These are phyloP conservation scores for Aristolochia fimbriata DNA, from an alignment of 164 flowering plant genomes.

Conservation along the genomic window DNA sequence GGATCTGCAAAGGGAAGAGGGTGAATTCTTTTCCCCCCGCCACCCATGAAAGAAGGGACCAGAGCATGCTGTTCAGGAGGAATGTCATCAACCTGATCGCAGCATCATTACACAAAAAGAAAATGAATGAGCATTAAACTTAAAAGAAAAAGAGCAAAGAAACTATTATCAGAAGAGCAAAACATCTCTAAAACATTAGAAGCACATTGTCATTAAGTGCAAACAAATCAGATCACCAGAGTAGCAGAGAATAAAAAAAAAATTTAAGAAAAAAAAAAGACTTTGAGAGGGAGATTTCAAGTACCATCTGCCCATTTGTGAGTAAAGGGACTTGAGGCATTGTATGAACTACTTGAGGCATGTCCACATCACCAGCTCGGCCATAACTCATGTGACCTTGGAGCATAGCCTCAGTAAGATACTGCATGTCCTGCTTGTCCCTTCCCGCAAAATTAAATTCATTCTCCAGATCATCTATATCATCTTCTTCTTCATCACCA, in stretches of 20 bases:
- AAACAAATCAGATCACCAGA: neutral
- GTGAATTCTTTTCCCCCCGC: slow-evolving; percentile 40
- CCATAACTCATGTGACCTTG: slow-evolving; percentile 32
- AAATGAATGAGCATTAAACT: neutral
- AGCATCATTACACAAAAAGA: neutral
- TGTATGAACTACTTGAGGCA: slow-evolving; percentile 31
- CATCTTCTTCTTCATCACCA: slow-evolving; percentile 65
- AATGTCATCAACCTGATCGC: slow-evolving; percentile 37
- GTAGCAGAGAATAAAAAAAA: neutral
- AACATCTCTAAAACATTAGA: neutral
- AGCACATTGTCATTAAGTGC: neutral
- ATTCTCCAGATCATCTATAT: slow-evolving; percentile 43
- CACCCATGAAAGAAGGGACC: slow-evolving; percentile 39
- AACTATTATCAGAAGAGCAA: neutral
- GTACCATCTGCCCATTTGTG: slow-evolving; percentile 33
- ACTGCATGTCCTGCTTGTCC: slow-evolving; percentile 25
- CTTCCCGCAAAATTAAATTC: slow-evolving; percentile 37
- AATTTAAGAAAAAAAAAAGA: neutral
- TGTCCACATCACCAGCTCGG: slow-evolving; percentile 23
- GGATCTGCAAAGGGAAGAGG: slow-evolving; percentile 48
- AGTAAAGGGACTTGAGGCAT: slow-evolving; percentile 33
- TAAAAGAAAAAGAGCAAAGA: neutral
- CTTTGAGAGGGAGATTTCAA: neutral
- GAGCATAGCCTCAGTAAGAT: slow-evolving; percentile 25
- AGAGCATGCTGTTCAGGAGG: slow-evolving; percentile 48